Evolutionary conservation across 192 early-diverging fungal species (phyloP).

Genomic region (Helicostylum pulchrum): DNA sequence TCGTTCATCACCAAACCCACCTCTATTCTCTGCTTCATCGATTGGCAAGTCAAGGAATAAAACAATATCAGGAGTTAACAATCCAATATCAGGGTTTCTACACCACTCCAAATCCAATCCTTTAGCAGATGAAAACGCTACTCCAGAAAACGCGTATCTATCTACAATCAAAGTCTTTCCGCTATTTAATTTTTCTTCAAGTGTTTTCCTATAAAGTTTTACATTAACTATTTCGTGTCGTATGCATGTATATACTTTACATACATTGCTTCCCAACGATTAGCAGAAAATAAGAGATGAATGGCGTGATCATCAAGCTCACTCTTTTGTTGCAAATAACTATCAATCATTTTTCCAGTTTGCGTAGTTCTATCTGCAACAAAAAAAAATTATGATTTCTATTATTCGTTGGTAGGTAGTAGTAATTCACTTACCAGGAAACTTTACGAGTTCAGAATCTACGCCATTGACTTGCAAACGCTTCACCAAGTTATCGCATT

Average conservation of each 20-base stretch:
- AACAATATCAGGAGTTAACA: slow-evolving; percentile 82
- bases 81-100: slow-evolving; percentile 77
- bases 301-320: slow-evolving; percentile 80
- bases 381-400: neutral
- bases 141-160: slow-evolving; percentile 95
- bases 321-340: slow-evolving; percentile 67
- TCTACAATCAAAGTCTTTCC: slow-evolving; percentile 86
- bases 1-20: slow-evolving; percentile 88
- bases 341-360: slow-evolving; percentile 90
- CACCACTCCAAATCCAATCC: slow-evolving; percentile 87
- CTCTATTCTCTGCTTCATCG: slow-evolving; percentile 70
- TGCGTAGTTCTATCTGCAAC: slow-evolving; percentile 75
- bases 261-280: slow-evolving; percentile 92
- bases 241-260: neutral
- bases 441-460: slow-evolving; percentile 63
- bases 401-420: neutral
- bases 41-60: slow-evolving; percentile 84
- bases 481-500: slow-evolving; percentile 66
- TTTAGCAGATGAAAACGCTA: slow-evolving; percentile 90
- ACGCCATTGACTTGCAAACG: slow-evolving; percentile 46
- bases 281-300: slow-evolving; percentile 94
- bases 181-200: slow-evolving; percentile 55
- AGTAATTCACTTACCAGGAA: slow-evolving; percentile 61
- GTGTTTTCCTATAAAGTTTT: slow-evolving; percentile 41
- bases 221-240: neutral